phyloP scores from a whole-genome alignment of 768 basidiomycete genomes.

The Boletellus sp. region DNA sequence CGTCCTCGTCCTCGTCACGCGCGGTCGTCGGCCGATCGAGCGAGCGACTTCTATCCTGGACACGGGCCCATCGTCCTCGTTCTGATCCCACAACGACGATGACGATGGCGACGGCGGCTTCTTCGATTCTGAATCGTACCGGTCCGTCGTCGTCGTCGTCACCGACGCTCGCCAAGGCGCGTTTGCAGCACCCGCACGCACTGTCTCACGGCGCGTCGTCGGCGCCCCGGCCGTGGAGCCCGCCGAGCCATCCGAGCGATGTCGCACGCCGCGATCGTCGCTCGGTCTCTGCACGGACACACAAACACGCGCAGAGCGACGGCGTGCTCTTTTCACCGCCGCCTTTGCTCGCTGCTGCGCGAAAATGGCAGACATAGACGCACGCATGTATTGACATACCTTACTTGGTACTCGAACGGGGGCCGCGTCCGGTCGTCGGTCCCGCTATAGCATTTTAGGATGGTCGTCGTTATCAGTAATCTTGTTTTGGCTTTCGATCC shows the following conservation, averaged over 20 bases:
- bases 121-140: not conserved
- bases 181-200: not conserved
- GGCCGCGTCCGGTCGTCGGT: not conserved
- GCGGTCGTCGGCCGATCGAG: constrained; percentile 1
- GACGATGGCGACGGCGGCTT: constrained; percentile 2
- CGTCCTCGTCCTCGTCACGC: constrained; percentile 1
- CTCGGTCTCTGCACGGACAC: constrained; percentile 2
- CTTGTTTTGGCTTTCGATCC: not conserved
- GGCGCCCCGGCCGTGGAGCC: not conserved
- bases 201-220: not conserved
- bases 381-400: not conserved
- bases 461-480: not conserved
- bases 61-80: not conserved
- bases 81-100: not conserved
- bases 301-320: constrained; percentile 4
- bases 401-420: not conserved
- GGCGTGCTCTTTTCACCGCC: not conserved
- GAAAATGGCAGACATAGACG: constrained; percentile 9
- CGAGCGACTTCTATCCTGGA: constrained; percentile 19
- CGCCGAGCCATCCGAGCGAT: not conserved
- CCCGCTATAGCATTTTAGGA: not conserved
- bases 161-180: not conserved
- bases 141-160: not conserved
- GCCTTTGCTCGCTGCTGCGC: not conserved
- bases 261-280: constrained; percentile 1